phyloP scores from a whole-genome alignment of 2,329 filamentous ascomycete species.

The Claviceps sp. region DNA sequence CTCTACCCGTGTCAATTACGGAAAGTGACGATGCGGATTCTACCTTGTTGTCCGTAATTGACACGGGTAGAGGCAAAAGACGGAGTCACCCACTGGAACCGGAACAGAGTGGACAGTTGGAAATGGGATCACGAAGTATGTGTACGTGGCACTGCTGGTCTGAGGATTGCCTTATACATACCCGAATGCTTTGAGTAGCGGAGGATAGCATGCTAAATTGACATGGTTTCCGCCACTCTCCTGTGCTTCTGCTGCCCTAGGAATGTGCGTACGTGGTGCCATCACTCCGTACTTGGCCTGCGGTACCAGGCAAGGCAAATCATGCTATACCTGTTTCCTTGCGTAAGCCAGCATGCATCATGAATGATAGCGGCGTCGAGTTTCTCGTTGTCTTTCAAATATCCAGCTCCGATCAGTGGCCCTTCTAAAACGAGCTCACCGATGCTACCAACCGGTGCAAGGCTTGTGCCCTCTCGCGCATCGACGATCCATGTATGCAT shows the following conservation, averaged over 20 bases:
- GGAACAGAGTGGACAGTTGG: slow-evolving; percentile 52
- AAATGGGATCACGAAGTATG: slow-evolving; percentile 45
- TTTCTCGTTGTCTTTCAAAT: slow-evolving; percentile 9
- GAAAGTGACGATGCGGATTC: neutral
- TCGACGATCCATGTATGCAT: slow-evolving; percentile 12
- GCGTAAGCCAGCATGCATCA: slow-evolving; percentile 5
- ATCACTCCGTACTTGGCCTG: neutral
- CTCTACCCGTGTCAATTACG: no score
- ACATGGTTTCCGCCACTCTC: slow-evolving; percentile 35
- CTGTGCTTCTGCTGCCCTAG: neutral
- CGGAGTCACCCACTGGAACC: slow-evolving; percentile 46
- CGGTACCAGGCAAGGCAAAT: no score
- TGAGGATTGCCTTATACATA: slow-evolving; percentile 42
- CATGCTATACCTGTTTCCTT: neutral
- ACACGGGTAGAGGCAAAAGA: slow-evolving; percentile 46
- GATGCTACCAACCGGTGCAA: slow-evolving; percentile 11
- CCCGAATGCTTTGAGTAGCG: slow-evolving; percentile 36
- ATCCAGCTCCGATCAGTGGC: slow-evolving; percentile 12
- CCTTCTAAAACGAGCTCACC: slow-evolving; percentile 18
- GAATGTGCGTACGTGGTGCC: neutral
- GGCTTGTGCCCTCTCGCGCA: slow-evolving; percentile 6
- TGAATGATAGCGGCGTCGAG: slow-evolving; percentile 4
- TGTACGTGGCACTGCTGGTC: slow-evolving; percentile 47
- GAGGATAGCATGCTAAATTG: slow-evolving; percentile 44
- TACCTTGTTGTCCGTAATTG: slow-evolving; percentile 26